Conservation (phyloP, 208 protist genomes). For the Baffinella frigidus region DNA sequence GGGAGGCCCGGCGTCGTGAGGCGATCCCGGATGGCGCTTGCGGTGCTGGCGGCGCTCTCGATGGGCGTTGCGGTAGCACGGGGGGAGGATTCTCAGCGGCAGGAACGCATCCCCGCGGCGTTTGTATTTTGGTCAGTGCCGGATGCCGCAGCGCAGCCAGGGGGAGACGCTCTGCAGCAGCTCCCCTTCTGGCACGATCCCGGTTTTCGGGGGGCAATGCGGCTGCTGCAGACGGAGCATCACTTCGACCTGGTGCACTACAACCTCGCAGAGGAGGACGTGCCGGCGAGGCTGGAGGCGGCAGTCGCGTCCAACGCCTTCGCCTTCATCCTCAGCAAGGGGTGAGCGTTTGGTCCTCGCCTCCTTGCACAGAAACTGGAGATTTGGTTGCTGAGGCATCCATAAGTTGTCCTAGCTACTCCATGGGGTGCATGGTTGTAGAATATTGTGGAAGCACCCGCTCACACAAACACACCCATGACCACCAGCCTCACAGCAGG, state of each 20-base stretch:
- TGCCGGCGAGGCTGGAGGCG: neutral
- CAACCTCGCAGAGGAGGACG: neutral
- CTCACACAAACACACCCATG: too few species aligned
- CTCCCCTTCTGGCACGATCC: conserved; percentile 19
- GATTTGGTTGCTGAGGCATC: neutral
- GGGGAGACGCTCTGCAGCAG: neutral
- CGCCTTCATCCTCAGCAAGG: neutral
- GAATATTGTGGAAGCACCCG: neutral
- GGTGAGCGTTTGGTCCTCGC: neutral
- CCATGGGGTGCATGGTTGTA: neutral
- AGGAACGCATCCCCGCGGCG: neutral
- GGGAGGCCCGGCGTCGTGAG: too few species aligned
- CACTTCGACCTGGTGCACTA: neutral
- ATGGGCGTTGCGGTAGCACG: too few species aligned
- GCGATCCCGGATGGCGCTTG: too few species aligned
- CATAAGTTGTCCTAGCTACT: neutral
- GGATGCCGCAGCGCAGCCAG: neutral
- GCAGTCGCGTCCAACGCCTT: neutral
- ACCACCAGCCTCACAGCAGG: too few species aligned
- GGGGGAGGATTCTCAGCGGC: too few species aligned
- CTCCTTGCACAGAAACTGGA: neutral
- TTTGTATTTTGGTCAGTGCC: neutral
- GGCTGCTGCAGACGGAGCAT: neutral
- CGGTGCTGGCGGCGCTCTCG: too few species aligned
- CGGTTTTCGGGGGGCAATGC: neutral